Evolutionary conservation across 1,284 basidiomycete genomes (phyloP), one percentile per base, ranked within the genome.

Genomic region (Takashimella koratensis): DNA sequence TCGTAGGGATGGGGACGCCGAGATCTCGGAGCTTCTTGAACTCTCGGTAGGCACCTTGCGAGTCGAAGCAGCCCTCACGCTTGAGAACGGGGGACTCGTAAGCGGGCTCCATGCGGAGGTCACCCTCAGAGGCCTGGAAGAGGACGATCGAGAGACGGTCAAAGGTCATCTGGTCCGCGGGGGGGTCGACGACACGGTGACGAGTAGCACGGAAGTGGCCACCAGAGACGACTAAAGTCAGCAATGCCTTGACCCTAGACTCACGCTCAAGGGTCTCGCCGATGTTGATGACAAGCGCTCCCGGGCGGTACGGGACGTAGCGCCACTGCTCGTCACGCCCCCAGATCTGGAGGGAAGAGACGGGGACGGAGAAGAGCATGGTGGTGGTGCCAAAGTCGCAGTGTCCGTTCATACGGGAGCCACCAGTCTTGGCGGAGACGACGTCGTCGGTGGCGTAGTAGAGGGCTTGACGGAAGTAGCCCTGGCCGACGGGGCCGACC

Each of bases 321-420:
- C 68, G 56, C 75, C 74, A 76, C 53, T 66, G 47, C 50, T 72
- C 66, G 43, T 76, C 65, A 0, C 67, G 67, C 62, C 73, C 75
- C 13, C 76, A 60, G 27, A 76, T 72, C 47, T 76, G 74, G 10
- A 76, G 60, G 3, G 66, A 67, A 1, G 74, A 74, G 47, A 76
- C 71, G 2, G 75, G 75, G 58, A 76, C 74, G 1, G 63, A 66
- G 70, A 71, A 76, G 30, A 76, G 64, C 45, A 76, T 65, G 5
- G 67, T 67, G 40, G 76, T 70, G 30, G 55, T 62, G 63, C 27
- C 26, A 60, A 73, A 76, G 52, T 76, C 75, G 1, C 70, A 73
- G 56, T 76, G 75, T 8, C 73, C 74, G 54, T 75, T 72, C 3
- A 70, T 59, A 21, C 74, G 63, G 3, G 76, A 73, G 0, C 75